phyloP scores from a whole-genome alignment of 1,284 basidiomycete species.

The Ceratobasidium sp. region DNA sequence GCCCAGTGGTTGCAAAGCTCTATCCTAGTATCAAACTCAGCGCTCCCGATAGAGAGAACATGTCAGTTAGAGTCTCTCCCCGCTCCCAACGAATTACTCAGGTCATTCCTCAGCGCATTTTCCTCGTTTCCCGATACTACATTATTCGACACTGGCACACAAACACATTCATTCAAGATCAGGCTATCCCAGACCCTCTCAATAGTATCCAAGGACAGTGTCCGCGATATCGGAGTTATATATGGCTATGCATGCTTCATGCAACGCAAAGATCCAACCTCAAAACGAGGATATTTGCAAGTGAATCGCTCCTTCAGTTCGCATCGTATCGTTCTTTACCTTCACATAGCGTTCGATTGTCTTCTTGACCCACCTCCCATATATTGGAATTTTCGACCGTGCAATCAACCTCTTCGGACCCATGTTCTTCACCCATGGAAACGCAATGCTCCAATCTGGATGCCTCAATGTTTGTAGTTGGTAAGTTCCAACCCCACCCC shows the following conservation, averaged over 20 bases:
- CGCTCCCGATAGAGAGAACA: constrained; percentile 77
- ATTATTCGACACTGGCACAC: constrained; percentile 77
- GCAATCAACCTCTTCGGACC: constrained; percentile 77
- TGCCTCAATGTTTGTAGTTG: constrained; percentile 87
- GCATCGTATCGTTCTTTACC: constrained; percentile 12
- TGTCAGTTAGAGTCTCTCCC: constrained; percentile 65
- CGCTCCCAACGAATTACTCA: constrained; percentile 35
- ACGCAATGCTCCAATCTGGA: constrained; percentile 82
- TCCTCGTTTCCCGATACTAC: constrained; percentile 92
- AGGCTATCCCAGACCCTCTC: constrained; percentile 52
- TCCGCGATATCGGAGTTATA: constrained; percentile 51
- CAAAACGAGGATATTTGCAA: constrained; percentile 87
- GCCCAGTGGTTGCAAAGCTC: constrained; percentile 79
- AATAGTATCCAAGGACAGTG: constrained; percentile 61
- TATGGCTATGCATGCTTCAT: constrained; percentile 88
- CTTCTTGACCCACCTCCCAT: constrained; percentile 82
- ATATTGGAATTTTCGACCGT: constrained; percentile 80
- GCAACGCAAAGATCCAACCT: constrained; percentile 70
- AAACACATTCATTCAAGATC: constrained; percentile 76
- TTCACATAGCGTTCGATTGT: constrained; percentile 79
- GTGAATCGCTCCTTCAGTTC: constrained; percentile 52
- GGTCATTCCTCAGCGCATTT: constrained; percentile 71
- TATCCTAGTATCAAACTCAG: constrained; percentile 70
- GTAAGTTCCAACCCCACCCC: constrained; percentile 56
- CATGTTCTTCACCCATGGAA: constrained; percentile 75